Evolutionary conservation across 208 protist species (phyloP), one percentile per base, ranked within the genome.

Genomic region (Leishmania major): DNA sequence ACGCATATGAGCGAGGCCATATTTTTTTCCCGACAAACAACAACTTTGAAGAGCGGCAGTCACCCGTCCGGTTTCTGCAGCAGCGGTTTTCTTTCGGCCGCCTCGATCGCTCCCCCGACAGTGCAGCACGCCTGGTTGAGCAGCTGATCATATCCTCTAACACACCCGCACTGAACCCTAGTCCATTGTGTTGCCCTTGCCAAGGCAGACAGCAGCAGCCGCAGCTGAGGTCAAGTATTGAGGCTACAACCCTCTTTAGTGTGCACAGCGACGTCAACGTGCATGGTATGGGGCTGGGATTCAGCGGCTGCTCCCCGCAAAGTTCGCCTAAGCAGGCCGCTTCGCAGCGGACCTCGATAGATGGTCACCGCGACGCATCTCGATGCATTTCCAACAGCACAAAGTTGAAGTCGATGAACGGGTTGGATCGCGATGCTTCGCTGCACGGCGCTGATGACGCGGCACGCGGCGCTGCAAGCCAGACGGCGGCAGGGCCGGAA

Each of bases 311-410:
- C 57, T 17, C 57, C 25, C 40, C n/a, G 25, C 2, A 62, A 40
- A 67, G 40, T n/a, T 78, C 75, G 51, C 57, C 75, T 25, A 67
- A n/a, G 37, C 40, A 69, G 57, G 75, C 17, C n/a, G 67, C 37
- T 40, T 31, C 75, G 22, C 75, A 55, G n/a, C 75, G 28, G 37
- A 31, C 57, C 11, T 47, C 75, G 5, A 35, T 19, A 3, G 57
- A 53, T 11, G 40, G 55, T 2, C 35, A 8, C 57, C 57, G 53
- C 40, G 8, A 51, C 8, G 10, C 37, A 11, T 78, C 75, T n/a
- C 35, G 55, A 45, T 35, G 7, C 49, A 47, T 37, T 8, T 66
- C n/a, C 19, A 69, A 51, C 35, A 47, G 28, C 40, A 51, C 75
- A 2, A 66, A 0, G 13, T 40, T n/a, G 11, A 28, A 55, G 25